Base-by-base conservation (phyloP, 2,329 filamentous ascomycete genomes). In the Cytospora chrysosperma region DNA sequence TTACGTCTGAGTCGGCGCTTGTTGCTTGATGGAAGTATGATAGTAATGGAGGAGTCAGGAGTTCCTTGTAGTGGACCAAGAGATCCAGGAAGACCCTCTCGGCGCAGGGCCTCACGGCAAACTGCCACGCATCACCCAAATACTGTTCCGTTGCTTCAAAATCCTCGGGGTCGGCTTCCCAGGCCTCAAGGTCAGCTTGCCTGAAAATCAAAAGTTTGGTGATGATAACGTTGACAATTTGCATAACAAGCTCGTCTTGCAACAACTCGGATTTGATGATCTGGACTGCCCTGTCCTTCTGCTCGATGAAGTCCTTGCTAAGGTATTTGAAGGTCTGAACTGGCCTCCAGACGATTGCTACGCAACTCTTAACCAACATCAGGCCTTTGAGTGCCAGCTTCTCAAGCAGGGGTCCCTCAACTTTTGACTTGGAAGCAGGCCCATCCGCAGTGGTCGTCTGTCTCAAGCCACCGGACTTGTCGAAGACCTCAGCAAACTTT, bases 81-180 rank as follows among this genome's bases (percentile, higher is more conserved):
- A 99, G 85, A 70, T 97, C 93, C 69, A 97, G 82, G 75, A 98
- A 97, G 17, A 99, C 82, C 75, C 93, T 96, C 76, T 99, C 95
- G 0, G 95, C 89, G 73, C 94, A 98, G 2, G 93, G 92, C 34
- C 94, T 88, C 59, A 98, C 89, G 64, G 94, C 91, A 79, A 93
- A 97, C 71, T 98, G 93, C 84, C 91, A 98, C 1, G 90, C 91
- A 69, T 92, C 91, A 40, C 90, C 88, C 64, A 91, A 86, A 65
- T 89, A 90, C 71, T 96, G 92, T 78, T 97, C 93, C 70, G 89
- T 88, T 68, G 91, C 88, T 75, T 97, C 94, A 93, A 95, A 99
- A 60, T 96, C 93, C 74, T 99, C 92, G 0, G 94, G 92, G 63
- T 97, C 93, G 72, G 96, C 90, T 72, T 96, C 90, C 95, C 95